Evolutionary conservation across 208 protist genomes (phyloP).

Genomic region (Trypanosoma mega): DNA sequence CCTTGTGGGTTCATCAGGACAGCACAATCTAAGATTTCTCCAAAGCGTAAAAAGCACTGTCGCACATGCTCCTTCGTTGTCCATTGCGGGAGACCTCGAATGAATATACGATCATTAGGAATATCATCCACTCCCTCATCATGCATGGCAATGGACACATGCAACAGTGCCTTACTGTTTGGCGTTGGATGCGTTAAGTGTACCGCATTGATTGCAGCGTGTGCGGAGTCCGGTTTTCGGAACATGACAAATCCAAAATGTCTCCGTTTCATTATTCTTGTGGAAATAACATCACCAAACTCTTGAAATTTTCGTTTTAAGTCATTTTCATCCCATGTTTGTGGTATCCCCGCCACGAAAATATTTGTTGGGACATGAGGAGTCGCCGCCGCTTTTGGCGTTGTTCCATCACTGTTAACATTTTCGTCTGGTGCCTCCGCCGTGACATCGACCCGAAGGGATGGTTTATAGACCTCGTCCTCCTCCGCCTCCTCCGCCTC

Average conservation of each 20-base stretch:
- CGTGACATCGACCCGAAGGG: constrained; percentile 63
- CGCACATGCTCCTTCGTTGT: constrained; percentile 82
- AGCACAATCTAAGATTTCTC: constrained; percentile 62
- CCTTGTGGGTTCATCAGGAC: constrained; percentile 86
- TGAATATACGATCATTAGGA: constrained; percentile 86
- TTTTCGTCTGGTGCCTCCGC: constrained; percentile 27
- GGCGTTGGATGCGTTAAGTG: constrained; percentile 68
- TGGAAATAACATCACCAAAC: constrained; percentile 86
- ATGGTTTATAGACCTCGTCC: constrained; percentile 57
- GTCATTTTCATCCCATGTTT: constrained; percentile 72
- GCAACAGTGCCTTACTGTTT: constrained; percentile 54
- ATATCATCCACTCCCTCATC: constrained; percentile 88
- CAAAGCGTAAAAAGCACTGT: constrained; percentile 64
- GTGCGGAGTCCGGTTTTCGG: constrained; percentile 68
- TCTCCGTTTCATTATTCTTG: constrained; percentile 70
- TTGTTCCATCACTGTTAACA: constrained; percentile 24
- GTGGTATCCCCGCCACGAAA: constrained; percentile 83
- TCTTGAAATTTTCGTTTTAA: constrained; percentile 65
- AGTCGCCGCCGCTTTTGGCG: constrained; percentile 45
- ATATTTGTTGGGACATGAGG: constrained; percentile 89
- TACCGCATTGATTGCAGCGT: constrained; percentile 82
- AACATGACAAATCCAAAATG: constrained; percentile 93
- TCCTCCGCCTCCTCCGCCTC: neutral
- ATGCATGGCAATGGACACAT: constrained; percentile 90
- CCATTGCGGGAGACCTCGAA: constrained; percentile 85